phyloP scores from a whole-genome alignment of 1,139 yeast genomes.

The Diutina rugosa region DNA sequence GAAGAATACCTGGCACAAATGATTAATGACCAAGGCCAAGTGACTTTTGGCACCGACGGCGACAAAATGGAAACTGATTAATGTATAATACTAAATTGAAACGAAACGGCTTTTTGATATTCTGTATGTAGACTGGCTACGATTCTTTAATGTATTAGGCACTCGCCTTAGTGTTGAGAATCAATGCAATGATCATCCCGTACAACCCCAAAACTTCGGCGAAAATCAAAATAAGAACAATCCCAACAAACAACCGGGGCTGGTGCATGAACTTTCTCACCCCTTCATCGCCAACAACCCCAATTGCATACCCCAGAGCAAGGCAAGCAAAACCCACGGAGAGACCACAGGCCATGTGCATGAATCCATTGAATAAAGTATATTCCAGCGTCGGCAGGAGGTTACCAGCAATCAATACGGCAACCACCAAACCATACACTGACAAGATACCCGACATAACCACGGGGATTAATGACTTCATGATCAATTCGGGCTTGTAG shows the following conservation, averaged over 20 bases:
- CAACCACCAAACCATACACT: conserved; percentile 91
- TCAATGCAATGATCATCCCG: conserved; percentile 87
- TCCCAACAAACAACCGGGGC: conserved; percentile 91
- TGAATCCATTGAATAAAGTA: conserved; percentile 85
- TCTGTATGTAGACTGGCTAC: background rate
- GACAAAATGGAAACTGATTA: conserved; percentile 41
- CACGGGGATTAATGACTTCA: conserved; percentile 83
- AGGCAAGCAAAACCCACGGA: conserved; percentile 94
- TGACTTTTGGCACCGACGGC: conserved; percentile 30
- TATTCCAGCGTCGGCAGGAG: conserved; percentile 65
- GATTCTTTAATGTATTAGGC: background rate
- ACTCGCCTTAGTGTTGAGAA: conserved; percentile 72
- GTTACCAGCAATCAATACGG: conserved; percentile 91
- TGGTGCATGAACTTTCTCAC: conserved; percentile 95
- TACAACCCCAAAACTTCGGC: conserved; percentile 96
- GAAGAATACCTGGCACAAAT: conserved; percentile 57
- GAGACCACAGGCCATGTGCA: conserved; percentile 93
- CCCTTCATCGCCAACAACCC: conserved; percentile 98
- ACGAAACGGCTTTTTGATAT: background rate
- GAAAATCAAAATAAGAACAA: conserved; percentile 88
- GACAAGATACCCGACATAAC: conserved; percentile 98
- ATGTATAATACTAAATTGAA: background rate
- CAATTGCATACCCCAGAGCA: conserved; percentile 97
- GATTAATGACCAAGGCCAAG: conserved; percentile 62
- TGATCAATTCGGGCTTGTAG: conserved; percentile 68